Conservation (phyloP, 2,329 filamentous ascomycete species). For the Huntiella moniliformis region DNA sequence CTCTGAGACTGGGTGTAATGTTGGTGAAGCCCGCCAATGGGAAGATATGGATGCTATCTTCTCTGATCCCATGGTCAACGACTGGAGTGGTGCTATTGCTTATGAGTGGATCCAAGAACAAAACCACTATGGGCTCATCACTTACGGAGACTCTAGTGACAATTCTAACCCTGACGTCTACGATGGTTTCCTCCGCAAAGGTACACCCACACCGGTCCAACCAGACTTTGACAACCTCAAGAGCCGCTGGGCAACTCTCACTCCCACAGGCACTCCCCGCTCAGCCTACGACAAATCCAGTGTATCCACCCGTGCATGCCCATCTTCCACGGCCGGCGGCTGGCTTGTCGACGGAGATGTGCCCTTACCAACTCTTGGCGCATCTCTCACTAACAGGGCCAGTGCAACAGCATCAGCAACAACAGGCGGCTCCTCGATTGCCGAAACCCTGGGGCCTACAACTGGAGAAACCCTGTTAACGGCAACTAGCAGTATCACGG, state of each 20-base stretch:
- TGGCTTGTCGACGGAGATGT: slow-evolving; percentile 60
- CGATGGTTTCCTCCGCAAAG: slow-evolving; percentile 51
- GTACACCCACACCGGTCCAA: slow-evolving; percentile 51
- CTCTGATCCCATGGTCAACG: slow-evolving; percentile 48
- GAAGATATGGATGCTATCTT: slow-evolving; percentile 62
- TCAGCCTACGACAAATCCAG: slow-evolving; percentile 44
- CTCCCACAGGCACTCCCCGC: slow-evolving; percentile 47
- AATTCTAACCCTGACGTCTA: slow-evolving; percentile 32
- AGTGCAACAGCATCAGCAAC: too few species aligned
- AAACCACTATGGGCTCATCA: slow-evolving; percentile 67
- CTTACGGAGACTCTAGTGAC: slow-evolving; percentile 45
- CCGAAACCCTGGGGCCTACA: too few species aligned
- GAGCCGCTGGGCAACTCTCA: slow-evolving; percentile 54
- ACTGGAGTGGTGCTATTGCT: slow-evolving; percentile 60
- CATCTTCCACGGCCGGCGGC: slow-evolving; percentile 43
- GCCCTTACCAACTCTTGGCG: slow-evolving; percentile 47
- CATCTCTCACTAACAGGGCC: slow-evolving; percentile 13
- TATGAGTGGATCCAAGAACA: slow-evolving; percentile 82
- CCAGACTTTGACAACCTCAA: slow-evolving; percentile 68
- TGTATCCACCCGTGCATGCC: slow-evolving; percentile 49
- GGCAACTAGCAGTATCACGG: too few species aligned
- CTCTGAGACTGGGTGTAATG: slow-evolving; percentile 74
- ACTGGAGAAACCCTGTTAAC: background rate
- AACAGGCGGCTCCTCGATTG: too few species aligned
- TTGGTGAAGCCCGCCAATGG: slow-evolving; percentile 38